Base-by-base conservation (phyloP, 768 basidiomycete species). In the Baorangia bicolor region DNA sequence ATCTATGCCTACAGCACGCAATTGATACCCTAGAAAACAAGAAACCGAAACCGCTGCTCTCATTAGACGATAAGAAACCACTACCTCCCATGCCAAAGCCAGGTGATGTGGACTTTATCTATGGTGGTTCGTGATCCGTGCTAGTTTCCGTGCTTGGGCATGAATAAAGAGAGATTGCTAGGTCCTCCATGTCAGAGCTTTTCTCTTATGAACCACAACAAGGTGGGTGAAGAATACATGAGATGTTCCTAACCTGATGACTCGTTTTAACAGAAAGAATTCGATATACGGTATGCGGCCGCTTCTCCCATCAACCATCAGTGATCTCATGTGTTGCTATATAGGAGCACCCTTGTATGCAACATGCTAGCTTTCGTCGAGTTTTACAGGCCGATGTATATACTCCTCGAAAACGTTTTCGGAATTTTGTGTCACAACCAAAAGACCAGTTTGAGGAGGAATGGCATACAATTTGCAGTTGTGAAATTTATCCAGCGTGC, bases 171-270 rank as follows among this genome's bases (percentile, higher is more conserved):
- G 9, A 34, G 31, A 27, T 58, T 48, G 3, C 8, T 53, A 88
- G 88, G 88, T 4, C 87, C 88, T 4, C 89, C 89, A 13, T 91
- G 89, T 62, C 90, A 90, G 59, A 80, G 84, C 3, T 91, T 89
- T 60, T 86, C 84, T 56, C 62, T 70, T 0, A 84, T 84, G 55
- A 91, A 90, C 52, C 82, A 83, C 56, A 68, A 72, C 35, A 84
- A 82, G 65, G 87, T 85, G 55, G 75, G 61, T 13, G 20, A 46
- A 31, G 37, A 49, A 42, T 39, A 23, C 2, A 28, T 21, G 35
- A 34, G 25, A 23, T 21, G 14, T 47, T 39, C 51, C 23, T 46
- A 52, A 39, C 13, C 35, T 56, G 51, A 57, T 44, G 30, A 43
- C 16, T 41, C 49, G 28, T 39, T 39, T 31, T 28, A 35, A 59